These are phyloP conservation scores for Stachybotrys chlorohalonatus DNA, from an alignment of 2,329 filamentous ascomycete species.

Conservation along the genomic window DNA sequence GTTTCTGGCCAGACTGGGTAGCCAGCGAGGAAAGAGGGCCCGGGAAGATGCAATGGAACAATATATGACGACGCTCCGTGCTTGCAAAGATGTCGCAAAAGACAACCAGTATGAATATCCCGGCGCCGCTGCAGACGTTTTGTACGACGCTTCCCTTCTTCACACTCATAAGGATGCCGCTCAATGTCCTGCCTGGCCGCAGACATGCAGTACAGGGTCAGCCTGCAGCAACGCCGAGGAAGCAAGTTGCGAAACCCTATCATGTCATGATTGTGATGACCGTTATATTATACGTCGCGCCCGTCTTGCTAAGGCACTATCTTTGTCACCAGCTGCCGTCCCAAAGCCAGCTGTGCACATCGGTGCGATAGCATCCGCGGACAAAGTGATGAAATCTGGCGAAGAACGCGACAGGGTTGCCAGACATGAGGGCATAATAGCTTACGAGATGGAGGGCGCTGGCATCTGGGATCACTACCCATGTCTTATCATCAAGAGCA, in stretches of 20 bases:
- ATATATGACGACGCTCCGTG: not conserved
- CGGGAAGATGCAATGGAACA: not conserved
- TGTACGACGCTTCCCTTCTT: not conserved
- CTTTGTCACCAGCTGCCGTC: too few relatives aligned
- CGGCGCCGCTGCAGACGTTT: not conserved
- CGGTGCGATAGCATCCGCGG: constrained; percentile 16
- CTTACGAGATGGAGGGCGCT: constrained; percentile 18
- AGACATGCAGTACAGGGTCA: not conserved
- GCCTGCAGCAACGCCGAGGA: too few relatives aligned
- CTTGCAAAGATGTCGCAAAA: not conserved
- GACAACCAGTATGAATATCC: not conserved
- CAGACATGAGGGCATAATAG: not conserved
- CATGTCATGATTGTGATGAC: too few relatives aligned
- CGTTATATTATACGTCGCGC: too few relatives aligned
- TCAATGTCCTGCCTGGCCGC: not conserved
- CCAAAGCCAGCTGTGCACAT: constrained; percentile 4
- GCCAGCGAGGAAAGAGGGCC: not conserved
- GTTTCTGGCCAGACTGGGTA: not conserved
- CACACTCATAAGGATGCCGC: not conserved
- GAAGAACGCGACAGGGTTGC: constrained; percentile 17
- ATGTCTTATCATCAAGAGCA: constrained; percentile 22
- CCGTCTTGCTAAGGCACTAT: too few relatives aligned
- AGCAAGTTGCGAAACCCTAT: too few relatives aligned
- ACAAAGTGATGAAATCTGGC: constrained; percentile 22
- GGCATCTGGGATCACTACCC: constrained; percentile 11